Evolutionary conservation across 2,329 filamentous ascomycete species (phyloP).

Genomic region (Penicillium sp.): DNA sequence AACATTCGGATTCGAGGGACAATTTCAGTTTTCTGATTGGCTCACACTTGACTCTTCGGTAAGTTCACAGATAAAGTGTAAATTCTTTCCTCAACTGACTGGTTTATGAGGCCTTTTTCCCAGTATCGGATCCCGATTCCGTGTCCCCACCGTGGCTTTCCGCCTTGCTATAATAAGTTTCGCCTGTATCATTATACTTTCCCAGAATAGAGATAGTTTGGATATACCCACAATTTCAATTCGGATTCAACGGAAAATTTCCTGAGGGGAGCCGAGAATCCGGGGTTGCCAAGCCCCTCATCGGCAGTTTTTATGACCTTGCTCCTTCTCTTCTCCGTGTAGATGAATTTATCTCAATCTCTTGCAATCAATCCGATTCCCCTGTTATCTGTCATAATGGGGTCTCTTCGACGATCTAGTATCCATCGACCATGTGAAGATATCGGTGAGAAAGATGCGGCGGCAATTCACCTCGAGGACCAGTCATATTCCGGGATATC

Average conservation of each 20-base stretch:
- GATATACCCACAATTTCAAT: neutral
- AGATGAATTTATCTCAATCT: no score
- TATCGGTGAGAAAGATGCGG: conserved; percentile 14
- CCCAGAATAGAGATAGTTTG: neutral
- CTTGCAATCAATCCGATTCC: no score
- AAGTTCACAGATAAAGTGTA: neutral
- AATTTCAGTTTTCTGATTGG: conserved; percentile 10
- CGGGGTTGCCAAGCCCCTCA: conserved; percentile 5
- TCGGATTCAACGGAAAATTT: conserved; percentile 11
- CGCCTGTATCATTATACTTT: neutral
- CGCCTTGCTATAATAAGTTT: neutral
- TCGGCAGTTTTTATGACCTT: no score
- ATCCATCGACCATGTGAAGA: neutral
- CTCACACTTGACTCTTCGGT: conserved; percentile 14
- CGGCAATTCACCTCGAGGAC: conserved; percentile 16
- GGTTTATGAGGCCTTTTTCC: conserved; percentile 6
- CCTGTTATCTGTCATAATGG: neutral
- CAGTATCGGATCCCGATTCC: conserved; percentile 7
- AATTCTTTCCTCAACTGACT: neutral
- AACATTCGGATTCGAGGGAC: neutral
- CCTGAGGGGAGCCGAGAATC: neutral
- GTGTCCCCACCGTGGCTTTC: conserved; percentile 8
- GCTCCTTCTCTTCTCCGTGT: no score
- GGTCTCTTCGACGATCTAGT: neutral
- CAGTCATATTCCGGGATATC: conserved; percentile 10